Evolutionary conservation across 2,329 filamentous ascomycete genomes (phyloP).

Genomic region (Alternaria consortialis): DNA sequence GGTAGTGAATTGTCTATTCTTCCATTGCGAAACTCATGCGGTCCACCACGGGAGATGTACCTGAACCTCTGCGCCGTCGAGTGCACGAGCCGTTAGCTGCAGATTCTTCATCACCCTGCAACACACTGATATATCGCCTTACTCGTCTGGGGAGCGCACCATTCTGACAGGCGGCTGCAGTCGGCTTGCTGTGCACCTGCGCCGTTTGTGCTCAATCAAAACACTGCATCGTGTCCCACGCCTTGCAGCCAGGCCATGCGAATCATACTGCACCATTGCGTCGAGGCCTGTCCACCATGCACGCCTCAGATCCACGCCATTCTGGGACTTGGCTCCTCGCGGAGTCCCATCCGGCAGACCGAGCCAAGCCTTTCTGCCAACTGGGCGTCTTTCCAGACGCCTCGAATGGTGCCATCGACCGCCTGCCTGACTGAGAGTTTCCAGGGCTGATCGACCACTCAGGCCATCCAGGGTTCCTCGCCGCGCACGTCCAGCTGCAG

Average conservation of each 20-base stretch:
- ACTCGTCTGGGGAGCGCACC: conserved; percentile 4
- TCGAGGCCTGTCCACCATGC: conserved; percentile 31
- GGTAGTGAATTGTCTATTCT: conserved; percentile 5
- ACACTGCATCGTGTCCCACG: conserved; percentile 27
- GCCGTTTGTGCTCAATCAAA: conserved; percentile 43
- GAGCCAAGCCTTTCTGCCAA: conserved; percentile 27
- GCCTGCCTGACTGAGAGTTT: conserved; percentile 5
- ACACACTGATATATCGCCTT: conserved; percentile 11
- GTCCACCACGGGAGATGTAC: conserved; percentile 43
- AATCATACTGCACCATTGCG: conserved; percentile 34
- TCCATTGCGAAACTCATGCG: conserved; percentile 10
- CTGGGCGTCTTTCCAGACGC: conserved; percentile 29
- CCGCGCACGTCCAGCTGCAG: conserved; percentile 14
- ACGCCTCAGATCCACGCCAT: conserved; percentile 24
- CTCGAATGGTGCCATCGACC: conserved; percentile 27
- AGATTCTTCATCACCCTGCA: conserved; percentile 25
- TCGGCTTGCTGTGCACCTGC: conserved; percentile 39
- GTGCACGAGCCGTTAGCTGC: conserved; percentile 35
- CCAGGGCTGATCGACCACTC: conserved; percentile 29
- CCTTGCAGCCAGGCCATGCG: conserved; percentile 28
- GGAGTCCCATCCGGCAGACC: conserved; percentile 29
- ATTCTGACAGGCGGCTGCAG: conserved; percentile 30
- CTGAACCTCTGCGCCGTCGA: conserved; percentile 34
- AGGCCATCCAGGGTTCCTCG: conserved; percentile 19
- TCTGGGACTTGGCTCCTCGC: conserved; percentile 19